Conservation (phyloP, 2,329 filamentous ascomycete genomes). For the Pleochaeta shiraiana region DNA sequence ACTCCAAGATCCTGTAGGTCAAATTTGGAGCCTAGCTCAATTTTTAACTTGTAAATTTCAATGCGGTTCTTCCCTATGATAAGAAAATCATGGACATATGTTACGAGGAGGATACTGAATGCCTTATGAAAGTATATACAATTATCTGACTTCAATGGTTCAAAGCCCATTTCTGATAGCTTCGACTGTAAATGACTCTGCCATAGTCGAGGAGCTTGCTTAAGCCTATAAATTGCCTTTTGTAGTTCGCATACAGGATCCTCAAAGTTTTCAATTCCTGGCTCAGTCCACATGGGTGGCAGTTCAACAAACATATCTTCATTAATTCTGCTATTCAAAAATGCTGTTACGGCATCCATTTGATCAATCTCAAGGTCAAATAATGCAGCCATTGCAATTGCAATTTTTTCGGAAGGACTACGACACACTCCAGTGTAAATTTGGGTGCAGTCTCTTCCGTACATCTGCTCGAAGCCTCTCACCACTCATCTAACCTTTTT, state of each 20-base stretch:
- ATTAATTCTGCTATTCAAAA: background rate
- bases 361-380: constrained; percentile 2
- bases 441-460: background rate
- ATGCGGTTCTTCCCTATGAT: background rate
- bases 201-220: background rate
- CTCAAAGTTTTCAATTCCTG: background rate
- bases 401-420: background rate
- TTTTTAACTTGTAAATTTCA: background rate
- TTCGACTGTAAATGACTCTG: background rate
- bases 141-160: background rate
- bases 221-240: background rate
- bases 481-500: background rate
- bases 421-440: background rate
- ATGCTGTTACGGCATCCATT: background rate
- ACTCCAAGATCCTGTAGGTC: background rate
- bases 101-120: background rate
- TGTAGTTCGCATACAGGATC: background rate
- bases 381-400: background rate
- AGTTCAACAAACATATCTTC: background rate
- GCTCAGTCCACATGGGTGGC: background rate
- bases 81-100: background rate
- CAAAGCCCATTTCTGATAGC: background rate
- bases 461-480: background rate
- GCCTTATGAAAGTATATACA: background rate
- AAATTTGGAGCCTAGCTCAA: background rate